These are phyloP conservation scores for Cynara cardunculus DNA, from an alignment of 129 eudicot species.

Conservation along the genomic window DNA sequence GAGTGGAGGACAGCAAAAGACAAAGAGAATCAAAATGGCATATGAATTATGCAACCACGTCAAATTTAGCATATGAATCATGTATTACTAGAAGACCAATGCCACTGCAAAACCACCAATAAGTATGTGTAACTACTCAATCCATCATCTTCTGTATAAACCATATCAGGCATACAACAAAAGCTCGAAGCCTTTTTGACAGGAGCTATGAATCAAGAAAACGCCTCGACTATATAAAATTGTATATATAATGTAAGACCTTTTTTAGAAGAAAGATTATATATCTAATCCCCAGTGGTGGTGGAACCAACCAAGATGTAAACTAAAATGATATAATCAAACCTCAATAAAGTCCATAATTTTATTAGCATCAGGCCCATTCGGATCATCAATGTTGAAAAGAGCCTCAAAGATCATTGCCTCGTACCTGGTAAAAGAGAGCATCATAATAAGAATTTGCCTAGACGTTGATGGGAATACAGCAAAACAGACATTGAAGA, in stretches of 20 bases:
- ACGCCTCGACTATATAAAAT: no score
- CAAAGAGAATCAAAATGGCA: not conserved
- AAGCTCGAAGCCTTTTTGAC: no score
- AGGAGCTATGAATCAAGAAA: no score
- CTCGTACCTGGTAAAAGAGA: slow-evolving; percentile 30
- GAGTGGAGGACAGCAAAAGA: not conserved
- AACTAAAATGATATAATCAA: not conserved
- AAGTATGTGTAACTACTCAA: not conserved
- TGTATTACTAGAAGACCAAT: not conserved
- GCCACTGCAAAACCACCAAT: not conserved
- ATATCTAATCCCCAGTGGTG: no score
- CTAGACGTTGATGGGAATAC: not conserved
- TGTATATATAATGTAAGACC: no score
- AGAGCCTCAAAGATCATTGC: slow-evolving; percentile 46
- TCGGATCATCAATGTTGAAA: slow-evolving; percentile 28
- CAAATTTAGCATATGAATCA: not conserved
- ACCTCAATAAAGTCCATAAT: slow-evolving; percentile 49
- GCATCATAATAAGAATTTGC: not conserved
- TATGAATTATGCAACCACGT: not conserved
- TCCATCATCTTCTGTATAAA: not conserved
- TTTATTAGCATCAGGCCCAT: slow-evolving; percentile 33
- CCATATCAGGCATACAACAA: not conserved
- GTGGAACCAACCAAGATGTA: not conserved
- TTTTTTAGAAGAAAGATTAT: no score
- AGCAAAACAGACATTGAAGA: not conserved